Percentiles rank a stretch among this genome's conserved stretches.
phyloP scores from a whole-genome alignment of 495 filamentous ascomycete genomes.

The Chlorociboria aeruginascens region DNA sequence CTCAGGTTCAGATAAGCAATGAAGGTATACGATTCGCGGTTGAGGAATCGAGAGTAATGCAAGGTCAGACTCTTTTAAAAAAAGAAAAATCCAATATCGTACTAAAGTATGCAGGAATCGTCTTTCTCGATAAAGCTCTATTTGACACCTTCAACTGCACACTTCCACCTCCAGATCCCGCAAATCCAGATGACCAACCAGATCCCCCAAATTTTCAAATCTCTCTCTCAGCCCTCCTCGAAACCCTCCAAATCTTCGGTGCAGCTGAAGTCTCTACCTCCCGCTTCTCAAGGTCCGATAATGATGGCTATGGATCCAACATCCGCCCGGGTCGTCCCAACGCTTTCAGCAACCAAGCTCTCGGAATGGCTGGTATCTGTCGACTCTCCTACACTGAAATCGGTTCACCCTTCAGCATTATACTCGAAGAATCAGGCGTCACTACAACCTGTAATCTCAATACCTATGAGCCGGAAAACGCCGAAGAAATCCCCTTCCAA shows the following conservation, averaged over 20 bases:
- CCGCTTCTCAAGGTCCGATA: constrained; percentile 38
- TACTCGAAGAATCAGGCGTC: constrained; percentile 72
- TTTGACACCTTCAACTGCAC: constrained; percentile 73
- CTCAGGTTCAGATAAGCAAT: constrained; percentile 56
- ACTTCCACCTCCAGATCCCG: constrained; percentile 22
- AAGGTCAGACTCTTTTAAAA: constrained; percentile 5
- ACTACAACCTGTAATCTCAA: constrained; percentile 84
- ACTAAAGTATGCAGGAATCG: constrained; percentile 43
- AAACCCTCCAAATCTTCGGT: constrained; percentile 90
- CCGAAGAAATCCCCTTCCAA: constrained; percentile 70
- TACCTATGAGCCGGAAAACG: constrained; percentile 67
- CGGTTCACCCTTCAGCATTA: constrained; percentile 67
- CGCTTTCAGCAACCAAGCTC: constrained; percentile 62
- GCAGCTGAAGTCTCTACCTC: constrained; percentile 49
- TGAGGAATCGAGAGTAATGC: constrained; percentile 50
- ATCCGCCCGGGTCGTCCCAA: constrained; percentile 40
- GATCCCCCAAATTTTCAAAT: constrained; percentile 57
- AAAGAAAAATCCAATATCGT: too few species aligned
- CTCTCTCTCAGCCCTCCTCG: constrained; percentile 74
- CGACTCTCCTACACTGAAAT: constrained; percentile 59
- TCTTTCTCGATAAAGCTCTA: constrained; percentile 71
- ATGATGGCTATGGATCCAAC: constrained; percentile 38
- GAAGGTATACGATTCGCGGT: constrained; percentile 63
- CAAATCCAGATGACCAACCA: constrained; percentile 22
- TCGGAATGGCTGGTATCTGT: constrained; percentile 74